Percentiles rank a stretch among this genome's conserved stretches.
Evolutionary conservation across 139 green algal species (phyloP).

Genomic region (Chlorella sp.): DNA sequence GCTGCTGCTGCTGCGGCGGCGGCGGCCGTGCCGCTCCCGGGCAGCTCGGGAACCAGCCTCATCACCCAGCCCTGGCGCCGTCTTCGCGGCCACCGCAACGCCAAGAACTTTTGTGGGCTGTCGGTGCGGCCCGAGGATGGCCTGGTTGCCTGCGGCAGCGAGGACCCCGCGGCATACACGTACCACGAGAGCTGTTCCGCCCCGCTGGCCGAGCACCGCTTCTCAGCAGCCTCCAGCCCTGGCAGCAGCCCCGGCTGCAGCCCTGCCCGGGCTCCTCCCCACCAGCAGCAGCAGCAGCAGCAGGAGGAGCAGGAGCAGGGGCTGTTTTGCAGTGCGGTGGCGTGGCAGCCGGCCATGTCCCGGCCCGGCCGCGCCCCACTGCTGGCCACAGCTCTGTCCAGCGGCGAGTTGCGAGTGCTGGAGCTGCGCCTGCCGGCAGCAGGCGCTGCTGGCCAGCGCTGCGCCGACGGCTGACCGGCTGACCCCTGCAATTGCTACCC

Average conservation of each 20-base stretch:
- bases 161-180: constrained; percentile 48
- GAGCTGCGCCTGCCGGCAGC: not conserved
- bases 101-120: constrained; percentile 94
- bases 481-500: not conserved
- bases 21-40: not conserved
- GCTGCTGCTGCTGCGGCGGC: not conserved
- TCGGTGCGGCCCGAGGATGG: constrained; percentile 63
- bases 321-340: constrained; percentile 52
- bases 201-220: constrained; percentile 28
- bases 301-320: constrained; percentile 13
- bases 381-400: constrained; percentile 48
- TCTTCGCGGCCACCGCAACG: constrained; percentile 84
- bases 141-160: constrained; percentile 83
- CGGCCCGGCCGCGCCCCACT: constrained; percentile 27
- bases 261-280: not conserved
- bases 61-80: not conserved
- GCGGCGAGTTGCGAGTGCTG: constrained; percentile 38
- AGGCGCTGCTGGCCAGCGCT: not conserved
- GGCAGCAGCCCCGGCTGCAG: not conserved
- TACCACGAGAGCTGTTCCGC: constrained; percentile 46
- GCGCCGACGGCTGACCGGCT: not conserved
- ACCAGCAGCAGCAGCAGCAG: not conserved
- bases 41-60: constrained; percentile 7
- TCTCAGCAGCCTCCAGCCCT: not conserved
- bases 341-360: constrained; percentile 41